phyloP scores from a whole-genome alignment of 1,284 basidiomycete genomes.

The Apiotrichum siamense region DNA sequence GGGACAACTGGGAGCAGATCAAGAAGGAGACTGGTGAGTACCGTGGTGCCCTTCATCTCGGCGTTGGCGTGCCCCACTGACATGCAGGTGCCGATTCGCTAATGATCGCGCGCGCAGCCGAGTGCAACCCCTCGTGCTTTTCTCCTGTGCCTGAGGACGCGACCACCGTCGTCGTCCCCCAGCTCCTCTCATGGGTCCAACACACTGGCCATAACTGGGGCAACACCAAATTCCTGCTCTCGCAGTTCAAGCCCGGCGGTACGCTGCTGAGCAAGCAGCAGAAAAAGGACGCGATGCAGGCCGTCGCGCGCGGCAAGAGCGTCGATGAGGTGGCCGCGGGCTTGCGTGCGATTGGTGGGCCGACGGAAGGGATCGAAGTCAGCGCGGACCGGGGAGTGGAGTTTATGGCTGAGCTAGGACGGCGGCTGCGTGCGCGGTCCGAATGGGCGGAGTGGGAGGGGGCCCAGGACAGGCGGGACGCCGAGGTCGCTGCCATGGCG shows the following conservation, averaged over 20 bases:
- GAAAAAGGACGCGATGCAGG: slow-evolving; percentile 56
- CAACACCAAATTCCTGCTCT: slow-evolving; percentile 87
- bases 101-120: slow-evolving; percentile 94
- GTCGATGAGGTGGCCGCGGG: slow-evolving; percentile 56
- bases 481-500: not conserved
- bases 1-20: slow-evolving; percentile 69
- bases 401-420: slow-evolving; percentile 14
- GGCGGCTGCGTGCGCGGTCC: not conserved
- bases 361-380: slow-evolving; percentile 52
- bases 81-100: slow-evolving; percentile 72
- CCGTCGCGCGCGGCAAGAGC: slow-evolving; percentile 59
- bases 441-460: slow-evolving; percentile 12
- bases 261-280: slow-evolving; percentile 55
- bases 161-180: slow-evolving; percentile 64
- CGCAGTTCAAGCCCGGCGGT: slow-evolving; percentile 60
- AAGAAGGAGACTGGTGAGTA: slow-evolving; percentile 63
- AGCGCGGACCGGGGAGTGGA: slow-evolving; percentile 4
- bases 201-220: slow-evolving; percentile 73
- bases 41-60: too few species aligned
- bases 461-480: not conserved
- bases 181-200: slow-evolving; percentile 61
- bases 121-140: slow-evolving; percentile 88
- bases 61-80: too few species aligned
- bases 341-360: not conserved
- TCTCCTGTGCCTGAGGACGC: slow-evolving; percentile 60